These are phyloP conservation scores for Phytophthora fragariaefolia DNA, from an alignment of 352 stramenopile genomes.

Conservation along the genomic window DNA sequence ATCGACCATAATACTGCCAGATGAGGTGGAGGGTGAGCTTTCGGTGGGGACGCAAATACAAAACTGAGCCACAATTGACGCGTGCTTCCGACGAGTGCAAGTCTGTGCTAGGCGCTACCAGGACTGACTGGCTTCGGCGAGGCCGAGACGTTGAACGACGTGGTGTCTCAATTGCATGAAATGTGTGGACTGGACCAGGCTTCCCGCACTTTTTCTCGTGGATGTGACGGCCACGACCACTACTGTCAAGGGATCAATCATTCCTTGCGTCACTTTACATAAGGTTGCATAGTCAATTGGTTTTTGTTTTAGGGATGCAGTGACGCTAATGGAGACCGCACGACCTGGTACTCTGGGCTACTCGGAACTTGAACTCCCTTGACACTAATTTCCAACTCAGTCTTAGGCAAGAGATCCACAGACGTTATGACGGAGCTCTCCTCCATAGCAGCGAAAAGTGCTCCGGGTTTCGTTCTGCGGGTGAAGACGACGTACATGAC, in stretches of 20 bases:
- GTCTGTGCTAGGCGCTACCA: not conserved
- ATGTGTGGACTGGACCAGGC: not conserved
- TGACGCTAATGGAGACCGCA: constrained; percentile 28
- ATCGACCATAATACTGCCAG: constrained; percentile 17
- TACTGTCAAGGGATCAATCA: not conserved
- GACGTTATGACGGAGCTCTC: constrained; percentile 17
- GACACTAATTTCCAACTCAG: constrained; percentile 4
- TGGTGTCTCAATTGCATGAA: not conserved
- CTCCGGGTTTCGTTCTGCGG: constrained; percentile 8
- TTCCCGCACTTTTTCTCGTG: constrained; percentile 14
- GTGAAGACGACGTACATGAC: constrained; percentile 44
- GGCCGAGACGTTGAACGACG: not conserved
- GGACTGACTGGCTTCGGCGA: not conserved
- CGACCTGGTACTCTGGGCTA: constrained; percentile 27
- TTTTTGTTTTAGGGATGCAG: constrained; percentile 14
- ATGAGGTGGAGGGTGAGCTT: too few species aligned
- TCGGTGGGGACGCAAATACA: constrained; percentile 3
- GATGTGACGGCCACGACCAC: not conserved
- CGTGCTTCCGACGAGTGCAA: not conserved
- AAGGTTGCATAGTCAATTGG: constrained; percentile 1
- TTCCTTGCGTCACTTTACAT: constrained; percentile 2
- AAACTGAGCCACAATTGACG: constrained; percentile 8
- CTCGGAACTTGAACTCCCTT: constrained; percentile 15
- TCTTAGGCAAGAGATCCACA: constrained; percentile 27
- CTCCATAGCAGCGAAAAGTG: constrained; percentile 7